phyloP scores from a whole-genome alignment of 371 early-diverging fungal genomes.

The Vairimorpha apis region DNA sequence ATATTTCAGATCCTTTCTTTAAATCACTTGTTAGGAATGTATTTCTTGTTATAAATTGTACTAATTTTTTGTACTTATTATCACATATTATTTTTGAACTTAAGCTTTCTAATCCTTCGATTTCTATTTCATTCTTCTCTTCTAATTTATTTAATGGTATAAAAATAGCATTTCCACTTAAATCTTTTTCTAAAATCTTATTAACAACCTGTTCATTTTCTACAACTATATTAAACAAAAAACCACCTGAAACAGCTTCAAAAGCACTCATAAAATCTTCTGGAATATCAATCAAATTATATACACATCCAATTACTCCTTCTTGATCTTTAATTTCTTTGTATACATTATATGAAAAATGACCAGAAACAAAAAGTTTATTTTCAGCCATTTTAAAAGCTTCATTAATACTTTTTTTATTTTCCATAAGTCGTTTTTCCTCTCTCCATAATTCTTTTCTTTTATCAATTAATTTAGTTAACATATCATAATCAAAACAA shows the following conservation, averaged over 20 bases:
- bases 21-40: slow-evolving; percentile 51
- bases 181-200: slow-evolving; percentile 69
- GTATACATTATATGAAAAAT: slow-evolving; percentile 29
- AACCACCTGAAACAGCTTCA: slow-evolving; percentile 59
- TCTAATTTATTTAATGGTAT: slow-evolving; percentile 72
- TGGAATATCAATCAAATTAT: slow-evolving; percentile 55
- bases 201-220: slow-evolving; percentile 81
- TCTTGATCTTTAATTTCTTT: slow-evolving; percentile 39
- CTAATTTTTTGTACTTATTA: slow-evolving; percentile 35
- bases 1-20: slow-evolving; percentile 36
- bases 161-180: slow-evolving; percentile 79
- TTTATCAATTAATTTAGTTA: slow-evolving; percentile 26
- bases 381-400: slow-evolving; percentile 28
- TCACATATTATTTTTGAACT: slow-evolving; percentile 41
- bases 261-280: slow-evolving; percentile 54
- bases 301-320: slow-evolving; percentile 65
- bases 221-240: slow-evolving; percentile 89
- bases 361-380: slow-evolving; percentile 39
- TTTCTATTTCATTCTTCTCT: slow-evolving; percentile 10
- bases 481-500: slow-evolving; percentile 2
- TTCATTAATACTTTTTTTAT: slow-evolving; percentile 30
- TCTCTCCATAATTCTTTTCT: slow-evolving; percentile 53
- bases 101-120: slow-evolving; percentile 26
- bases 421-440: slow-evolving; percentile 31
- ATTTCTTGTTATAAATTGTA: slow-evolving; percentile 48